phyloP scores from a whole-genome alignment of 1,139 yeast genomes.

The Pichia sp. region DNA sequence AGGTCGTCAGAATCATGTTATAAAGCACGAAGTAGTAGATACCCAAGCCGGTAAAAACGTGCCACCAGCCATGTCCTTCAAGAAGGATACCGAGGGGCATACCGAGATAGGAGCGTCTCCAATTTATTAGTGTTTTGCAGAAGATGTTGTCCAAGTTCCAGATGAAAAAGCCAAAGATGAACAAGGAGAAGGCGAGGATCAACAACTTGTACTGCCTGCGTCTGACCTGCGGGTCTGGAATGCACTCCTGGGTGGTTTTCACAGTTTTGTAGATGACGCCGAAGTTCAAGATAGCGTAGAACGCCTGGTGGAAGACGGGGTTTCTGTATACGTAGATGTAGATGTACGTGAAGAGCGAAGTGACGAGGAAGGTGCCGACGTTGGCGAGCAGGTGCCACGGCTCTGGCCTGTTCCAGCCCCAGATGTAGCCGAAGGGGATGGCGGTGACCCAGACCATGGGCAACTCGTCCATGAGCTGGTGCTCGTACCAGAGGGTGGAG shows the following conservation, averaged over 20 bases:
- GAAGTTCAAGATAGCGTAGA: slow-evolving; percentile 61
- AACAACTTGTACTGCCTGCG: slow-evolving; percentile 26
- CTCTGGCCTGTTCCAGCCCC: slow-evolving; percentile 54
- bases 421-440: slow-evolving; percentile 87
- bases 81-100: slow-evolving; percentile 83
- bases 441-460: slow-evolving; percentile 99
- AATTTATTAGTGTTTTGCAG: slow-evolving; percentile 58
- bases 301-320: slow-evolving; percentile 85
- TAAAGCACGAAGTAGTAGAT: slow-evolving; percentile 34
- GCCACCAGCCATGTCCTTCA: slow-evolving; percentile 99
- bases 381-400: slow-evolving; percentile 30
- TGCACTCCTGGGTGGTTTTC: slow-evolving; percentile 21
- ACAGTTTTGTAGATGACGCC: slow-evolving; percentile 31
- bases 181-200: slow-evolving; percentile 35
- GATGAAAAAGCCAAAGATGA: slow-evolving; percentile 67
- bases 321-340: slow-evolving; percentile 63
- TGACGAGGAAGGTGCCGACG: slow-evolving; percentile 49
- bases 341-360: slow-evolving; percentile 53
- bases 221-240: slow-evolving; percentile 22
- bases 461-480: slow-evolving; percentile 86
- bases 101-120: slow-evolving; percentile 66
- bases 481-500: slow-evolving; percentile 87
- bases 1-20: slow-evolving; percentile 31
- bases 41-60: slow-evolving; percentile 77
- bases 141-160: slow-evolving; percentile 87